Conservation (phyloP, 2,329 filamentous ascomycete genomes). For the Epichloe amarillans region DNA sequence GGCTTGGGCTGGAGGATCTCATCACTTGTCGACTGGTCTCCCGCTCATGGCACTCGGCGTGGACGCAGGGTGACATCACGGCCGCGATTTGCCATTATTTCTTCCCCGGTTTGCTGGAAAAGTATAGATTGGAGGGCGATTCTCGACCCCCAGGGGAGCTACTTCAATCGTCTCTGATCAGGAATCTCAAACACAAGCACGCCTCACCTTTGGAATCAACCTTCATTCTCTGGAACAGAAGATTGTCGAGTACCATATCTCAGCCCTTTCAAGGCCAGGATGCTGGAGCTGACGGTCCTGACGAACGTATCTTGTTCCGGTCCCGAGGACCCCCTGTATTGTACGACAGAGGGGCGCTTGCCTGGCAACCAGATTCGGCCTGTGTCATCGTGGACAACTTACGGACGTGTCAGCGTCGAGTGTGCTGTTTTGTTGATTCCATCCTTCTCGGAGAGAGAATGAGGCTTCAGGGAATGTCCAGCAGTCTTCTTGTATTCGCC, state of each 20-base stretch:
- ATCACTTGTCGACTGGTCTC: slow-evolving; percentile 14
- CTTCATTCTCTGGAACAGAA: slow-evolving; percentile 6
- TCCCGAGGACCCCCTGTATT: slow-evolving; percentile 5
- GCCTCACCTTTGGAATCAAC: slow-evolving; percentile 7
- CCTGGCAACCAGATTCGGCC: slow-evolving; percentile 13
- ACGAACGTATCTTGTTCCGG: slow-evolving; percentile 1
- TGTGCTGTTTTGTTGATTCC: slow-evolving; percentile 9
- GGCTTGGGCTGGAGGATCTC: slow-evolving; percentile 14
- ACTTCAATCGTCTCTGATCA: neutral
- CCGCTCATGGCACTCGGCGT: slow-evolving; percentile 13
- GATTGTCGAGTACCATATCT: neutral
- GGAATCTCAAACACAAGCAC: slow-evolving; percentile 8
- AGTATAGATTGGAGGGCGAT: neutral
- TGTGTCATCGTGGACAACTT: slow-evolving; percentile 15
- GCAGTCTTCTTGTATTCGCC: neutral
- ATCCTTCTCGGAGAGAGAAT: slow-evolving; percentile 8
- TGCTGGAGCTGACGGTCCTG: neutral
- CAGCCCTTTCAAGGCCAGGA: neutral
- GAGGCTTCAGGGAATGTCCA: slow-evolving; percentile 11
- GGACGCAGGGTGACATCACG: slow-evolving; percentile 13
- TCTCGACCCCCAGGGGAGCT: neutral
- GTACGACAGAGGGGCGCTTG: slow-evolving; percentile 14
- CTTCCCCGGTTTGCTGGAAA: slow-evolving; percentile 16
- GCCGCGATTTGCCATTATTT: slow-evolving; percentile 11
- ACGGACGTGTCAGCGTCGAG: slow-evolving; percentile 7